Evolutionary conservation across 2,329 filamentous ascomycete species (phyloP).

Genomic region (Nigrospora sphaerica): DNA sequence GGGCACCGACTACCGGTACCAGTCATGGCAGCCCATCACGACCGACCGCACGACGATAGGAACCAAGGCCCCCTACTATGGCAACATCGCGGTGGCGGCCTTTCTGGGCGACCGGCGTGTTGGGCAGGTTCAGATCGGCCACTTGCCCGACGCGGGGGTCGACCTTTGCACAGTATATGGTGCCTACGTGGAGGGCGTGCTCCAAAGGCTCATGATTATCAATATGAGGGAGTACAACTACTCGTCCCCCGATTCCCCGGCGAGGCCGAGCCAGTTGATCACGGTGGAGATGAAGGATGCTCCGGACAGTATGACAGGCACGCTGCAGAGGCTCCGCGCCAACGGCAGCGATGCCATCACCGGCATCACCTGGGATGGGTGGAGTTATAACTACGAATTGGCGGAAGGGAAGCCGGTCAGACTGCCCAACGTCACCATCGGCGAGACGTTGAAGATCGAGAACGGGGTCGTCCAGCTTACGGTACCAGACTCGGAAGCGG

Average conservation of each 20-base stretch:
- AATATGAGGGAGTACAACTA: constrained; percentile 56
- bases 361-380: constrained; percentile 54
- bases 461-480: constrained; percentile 28
- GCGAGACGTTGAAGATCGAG: constrained; percentile 30
- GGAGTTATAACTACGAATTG: constrained; percentile 55
- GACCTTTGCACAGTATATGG: constrained; percentile 47
- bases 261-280: constrained; percentile 13
- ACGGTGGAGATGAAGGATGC: not conserved
- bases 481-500: constrained; percentile 36
- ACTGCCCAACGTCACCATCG: constrained; percentile 46
- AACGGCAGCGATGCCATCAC: constrained; percentile 59
- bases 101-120: constrained; percentile 38
- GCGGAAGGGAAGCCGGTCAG: constrained; percentile 44
- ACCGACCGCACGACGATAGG: constrained; percentile 42
- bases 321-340: constrained; percentile 44
- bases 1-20: constrained; percentile 57
- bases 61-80: constrained; percentile 60
- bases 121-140: constrained; percentile 34
- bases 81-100: constrained; percentile 49
- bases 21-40: constrained; percentile 51
- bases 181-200: constrained; percentile 35
- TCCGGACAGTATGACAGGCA: constrained; percentile 7
- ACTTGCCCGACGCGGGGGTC: constrained; percentile 31
- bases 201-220: constrained; percentile 45
- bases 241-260: constrained; percentile 33